Evolutionary conservation across 2,329 filamentous ascomycete species (phyloP).

Genomic region (Aspergillus sp.): DNA sequence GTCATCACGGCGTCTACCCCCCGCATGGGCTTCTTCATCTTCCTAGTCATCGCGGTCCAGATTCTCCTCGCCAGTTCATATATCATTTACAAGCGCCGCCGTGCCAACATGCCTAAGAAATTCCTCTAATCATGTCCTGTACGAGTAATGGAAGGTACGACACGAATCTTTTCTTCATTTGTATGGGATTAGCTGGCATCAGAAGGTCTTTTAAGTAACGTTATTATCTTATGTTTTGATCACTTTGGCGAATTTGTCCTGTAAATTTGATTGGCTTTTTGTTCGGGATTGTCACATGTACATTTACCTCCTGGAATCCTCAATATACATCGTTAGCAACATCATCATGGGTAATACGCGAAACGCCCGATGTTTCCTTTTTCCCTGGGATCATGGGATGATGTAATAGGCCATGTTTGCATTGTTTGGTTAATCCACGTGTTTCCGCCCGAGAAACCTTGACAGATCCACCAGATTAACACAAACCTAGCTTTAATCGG

Average conservation of each 20-base stretch:
- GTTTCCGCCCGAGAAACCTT: neutral
- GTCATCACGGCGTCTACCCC: constrained; percentile 56
- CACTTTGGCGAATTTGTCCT: neutral
- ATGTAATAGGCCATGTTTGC: constrained; percentile 4
- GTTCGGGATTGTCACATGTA: constrained; percentile 1
- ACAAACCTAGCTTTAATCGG: neutral
- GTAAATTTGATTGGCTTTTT: neutral
- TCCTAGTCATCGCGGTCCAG: constrained; percentile 74
- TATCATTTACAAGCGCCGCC: constrained; percentile 75
- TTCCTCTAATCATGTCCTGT: constrained; percentile 61
- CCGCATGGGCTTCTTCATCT: constrained; percentile 63
- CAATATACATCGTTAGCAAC: neutral
- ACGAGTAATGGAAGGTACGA: constrained; percentile 7
- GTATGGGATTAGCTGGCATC: neutral
- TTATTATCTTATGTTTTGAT: neutral
- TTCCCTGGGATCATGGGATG: neutral
- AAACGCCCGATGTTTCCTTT: neutral
- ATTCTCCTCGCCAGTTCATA: constrained; percentile 68
- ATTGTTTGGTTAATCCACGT: constrained; percentile 4
- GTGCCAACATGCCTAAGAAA: constrained; percentile 81
- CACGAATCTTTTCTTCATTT: neutral
- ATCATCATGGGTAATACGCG: neutral
- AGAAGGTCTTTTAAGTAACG: neutral
- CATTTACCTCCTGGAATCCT: neutral
- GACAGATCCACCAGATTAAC: neutral